These are phyloP conservation scores for Voacanga thouarsii DNA, from an alignment of 257 asterid genomes.

Conservation along the genomic window DNA sequence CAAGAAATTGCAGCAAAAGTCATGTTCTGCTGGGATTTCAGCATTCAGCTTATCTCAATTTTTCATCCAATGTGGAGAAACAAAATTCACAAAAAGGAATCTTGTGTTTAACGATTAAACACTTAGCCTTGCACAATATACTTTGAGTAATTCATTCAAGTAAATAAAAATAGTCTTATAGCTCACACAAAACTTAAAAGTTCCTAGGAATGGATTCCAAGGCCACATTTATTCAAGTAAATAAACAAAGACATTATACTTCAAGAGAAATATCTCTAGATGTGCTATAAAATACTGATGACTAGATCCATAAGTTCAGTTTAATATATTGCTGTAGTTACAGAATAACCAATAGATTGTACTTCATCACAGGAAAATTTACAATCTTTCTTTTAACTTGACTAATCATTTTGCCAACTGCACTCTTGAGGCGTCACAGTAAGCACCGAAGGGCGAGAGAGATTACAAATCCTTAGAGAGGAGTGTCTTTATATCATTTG, in stretches of 20 bases:
- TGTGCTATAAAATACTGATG: not conserved
- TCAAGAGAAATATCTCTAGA: not conserved
- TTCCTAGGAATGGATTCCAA: not conserved
- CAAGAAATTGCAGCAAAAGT: not conserved
- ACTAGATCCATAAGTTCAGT: not conserved
- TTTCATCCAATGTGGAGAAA: not conserved
- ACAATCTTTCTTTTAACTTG: not conserved
- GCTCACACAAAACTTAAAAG: not conserved
- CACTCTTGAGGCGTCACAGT: not conserved
- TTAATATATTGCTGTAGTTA: not conserved
- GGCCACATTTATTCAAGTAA: not conserved
- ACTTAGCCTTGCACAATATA: not conserved
- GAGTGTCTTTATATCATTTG: too few relatives aligned
- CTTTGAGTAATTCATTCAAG: not conserved
- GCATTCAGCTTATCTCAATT: not conserved
- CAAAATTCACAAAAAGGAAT: not conserved
- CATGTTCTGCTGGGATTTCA: not conserved
- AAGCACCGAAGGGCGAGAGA: not conserved
- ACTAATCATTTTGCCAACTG: not conserved
- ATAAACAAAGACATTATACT: not conserved
- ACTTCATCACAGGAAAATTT: not conserved
- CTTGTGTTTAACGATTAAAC: not conserved
- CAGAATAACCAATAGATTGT: not conserved
- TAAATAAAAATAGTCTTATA: not conserved
- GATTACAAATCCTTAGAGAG: not conserved